Base-by-base conservation (phyloP, 441 rosid genomes). In the Populus hybrid region DNA sequence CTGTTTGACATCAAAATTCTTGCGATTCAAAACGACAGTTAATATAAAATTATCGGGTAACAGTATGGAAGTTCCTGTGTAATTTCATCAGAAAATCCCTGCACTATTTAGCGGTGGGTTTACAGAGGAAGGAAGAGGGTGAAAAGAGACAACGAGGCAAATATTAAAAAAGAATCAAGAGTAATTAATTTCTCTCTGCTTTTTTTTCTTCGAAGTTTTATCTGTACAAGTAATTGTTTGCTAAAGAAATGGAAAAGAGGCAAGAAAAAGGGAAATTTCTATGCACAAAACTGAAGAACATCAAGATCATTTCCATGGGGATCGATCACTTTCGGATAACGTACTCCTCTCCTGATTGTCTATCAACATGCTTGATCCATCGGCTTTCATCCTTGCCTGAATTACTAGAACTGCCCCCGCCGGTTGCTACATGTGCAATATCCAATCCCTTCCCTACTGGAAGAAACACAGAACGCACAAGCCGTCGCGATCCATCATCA, bases 381-480 rank as follows among this genome's bases (percentile, higher is more conserved):
- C 84, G 80, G 74, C 84, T 87, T 76, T 75, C 71, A n/a, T 70
- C 76, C 71, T 82, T 84, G 30, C 69, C 82, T n/a, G 87, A 70
- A 66, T n/a, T 59, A n/a, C 84, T 71, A 4, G 89, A 83, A 80
- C 50, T 83, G 4, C 80, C 89, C 10, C 83, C 85, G 0, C 84
- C 68, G 1, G 81, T 66, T 1, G 91, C 94, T 0, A 95, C 93
- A 70, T 94, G 96, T 1, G 97, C 97, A n/a, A 94, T 91, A 78
- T 95, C 98, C 75, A 94, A 75, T 16, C 99, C 99, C 21, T 92
- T 86, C 2, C 98, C 92, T 36, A 95, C 99, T 3, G 98, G 97
- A 75, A 95, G 90, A 78, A 86, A 89, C 79, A 90, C 98, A 4
- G 91, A 90, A 67, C 97, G 87, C 11, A 83, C 93, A 70, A 95